Conservation (phyloP, 768 basidiomycete species). For the Boletellus ananiceps region DNA sequence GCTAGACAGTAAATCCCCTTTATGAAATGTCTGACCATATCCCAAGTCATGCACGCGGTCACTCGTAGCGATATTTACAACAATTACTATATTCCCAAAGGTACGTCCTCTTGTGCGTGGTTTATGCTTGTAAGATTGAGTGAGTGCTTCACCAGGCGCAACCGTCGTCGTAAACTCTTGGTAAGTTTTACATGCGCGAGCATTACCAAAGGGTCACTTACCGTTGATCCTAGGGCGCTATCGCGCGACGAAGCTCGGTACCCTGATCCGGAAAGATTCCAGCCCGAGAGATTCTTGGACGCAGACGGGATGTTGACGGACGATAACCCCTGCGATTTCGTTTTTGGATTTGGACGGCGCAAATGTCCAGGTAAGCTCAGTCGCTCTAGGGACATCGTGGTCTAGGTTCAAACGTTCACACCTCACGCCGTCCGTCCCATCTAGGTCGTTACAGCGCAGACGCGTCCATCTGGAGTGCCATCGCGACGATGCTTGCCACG, state of each 20-base stretch:
- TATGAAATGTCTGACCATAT: not conserved
- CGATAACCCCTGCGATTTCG: not conserved
- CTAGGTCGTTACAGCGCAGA: not conserved
- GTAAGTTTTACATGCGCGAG: not conserved
- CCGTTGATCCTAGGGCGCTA: not conserved
- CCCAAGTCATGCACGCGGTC: not conserved
- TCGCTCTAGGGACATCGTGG: not conserved
- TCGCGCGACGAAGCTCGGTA: not conserved
- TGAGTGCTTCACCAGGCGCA: not conserved
- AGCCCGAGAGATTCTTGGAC: not conserved
- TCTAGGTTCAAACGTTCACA: not conserved
- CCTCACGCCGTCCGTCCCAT: no score
- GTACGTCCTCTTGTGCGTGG: not conserved
- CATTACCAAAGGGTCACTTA: not conserved
- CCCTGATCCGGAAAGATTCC: not conserved
- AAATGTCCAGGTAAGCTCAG: not conserved
- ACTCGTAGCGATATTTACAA: not conserved
- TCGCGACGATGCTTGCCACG: not conserved
- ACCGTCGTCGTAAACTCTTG: not conserved
- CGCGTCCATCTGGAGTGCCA: not conserved
- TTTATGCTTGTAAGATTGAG: not conserved
- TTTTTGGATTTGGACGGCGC: not conserved
- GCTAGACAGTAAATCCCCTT: not conserved
- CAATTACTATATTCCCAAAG: not conserved
- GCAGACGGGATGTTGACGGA: not conserved